phyloP scores from a whole-genome alignment of 441 rosid species.

The Oxalis stricta region DNA sequence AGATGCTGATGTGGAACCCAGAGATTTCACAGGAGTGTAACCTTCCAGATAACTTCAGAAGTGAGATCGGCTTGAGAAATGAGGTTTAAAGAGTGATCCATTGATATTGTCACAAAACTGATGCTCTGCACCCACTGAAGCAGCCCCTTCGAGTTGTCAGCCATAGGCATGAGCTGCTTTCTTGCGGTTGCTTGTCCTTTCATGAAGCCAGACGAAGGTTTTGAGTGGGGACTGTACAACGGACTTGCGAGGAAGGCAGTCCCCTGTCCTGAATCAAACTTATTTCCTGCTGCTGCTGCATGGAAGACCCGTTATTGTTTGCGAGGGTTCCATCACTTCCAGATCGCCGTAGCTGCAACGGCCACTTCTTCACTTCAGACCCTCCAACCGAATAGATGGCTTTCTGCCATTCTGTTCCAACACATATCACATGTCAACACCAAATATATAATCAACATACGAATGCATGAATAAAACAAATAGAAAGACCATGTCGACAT shows the following conservation, averaged over 20 bases:
- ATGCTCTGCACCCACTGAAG: conserved; percentile 98
- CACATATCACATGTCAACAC: not conserved
- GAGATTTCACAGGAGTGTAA: conserved; percentile 84
- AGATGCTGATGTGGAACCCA: conserved; percentile 75
- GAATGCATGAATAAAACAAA: conserved; percentile 3
- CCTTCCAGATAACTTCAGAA: conserved; percentile 72
- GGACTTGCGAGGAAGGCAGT: conserved; percentile 74
- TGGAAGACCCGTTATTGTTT: conserved; percentile 53
- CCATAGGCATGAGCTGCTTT: conserved; percentile 55
- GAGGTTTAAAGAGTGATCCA: conserved; percentile 73
- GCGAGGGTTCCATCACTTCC: conserved; percentile 66
- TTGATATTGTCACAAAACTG: conserved; percentile 67
- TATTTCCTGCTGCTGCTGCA: conserved; percentile 93
- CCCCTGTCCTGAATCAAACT: conserved; percentile 86
- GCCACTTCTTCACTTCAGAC: conserved; percentile 93
- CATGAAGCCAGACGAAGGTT: conserved; percentile 73
- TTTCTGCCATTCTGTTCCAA: conserved; percentile 88
- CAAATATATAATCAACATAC: conserved; percentile 3
- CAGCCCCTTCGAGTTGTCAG: conserved; percentile 76
- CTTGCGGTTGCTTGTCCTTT: conserved; percentile 77
- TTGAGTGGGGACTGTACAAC: conserved; percentile 72
- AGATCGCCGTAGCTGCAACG: conserved; percentile 82
- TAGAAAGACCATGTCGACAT: conserved; percentile 9
- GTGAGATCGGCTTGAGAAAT: conserved; percentile 64
- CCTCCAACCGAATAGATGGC: conserved; percentile 92